Percentiles rank a stretch among this genome's conserved stretches.
Conservation (phyloP, 371 early-diverging fungal species). For the Smittium culicis region DNA sequence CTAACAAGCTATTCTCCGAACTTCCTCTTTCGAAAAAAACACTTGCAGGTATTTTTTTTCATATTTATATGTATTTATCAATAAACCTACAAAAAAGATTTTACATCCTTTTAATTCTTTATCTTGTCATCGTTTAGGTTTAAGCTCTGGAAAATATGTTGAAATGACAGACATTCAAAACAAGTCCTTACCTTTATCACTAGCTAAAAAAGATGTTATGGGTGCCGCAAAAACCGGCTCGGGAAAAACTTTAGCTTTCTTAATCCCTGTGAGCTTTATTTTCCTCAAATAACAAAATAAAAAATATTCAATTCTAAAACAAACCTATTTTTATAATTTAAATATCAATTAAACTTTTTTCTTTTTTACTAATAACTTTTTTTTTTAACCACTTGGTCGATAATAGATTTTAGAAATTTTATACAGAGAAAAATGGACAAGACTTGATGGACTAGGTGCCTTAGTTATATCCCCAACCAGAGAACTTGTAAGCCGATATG, state of each 20-base stretch:
- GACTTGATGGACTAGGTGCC: slow-evolving; percentile 75
- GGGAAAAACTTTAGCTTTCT: slow-evolving; percentile 96
- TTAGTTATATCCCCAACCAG: slow-evolving; percentile 97
- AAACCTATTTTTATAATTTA: too few relatives aligned
- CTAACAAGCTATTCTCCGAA: slow-evolving; percentile 37
- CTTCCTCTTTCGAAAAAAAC: slow-evolving; percentile 56
- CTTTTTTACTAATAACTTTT: too few relatives aligned
- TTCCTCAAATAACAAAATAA: too few relatives aligned
- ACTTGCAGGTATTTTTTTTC: slow-evolving; percentile 30
- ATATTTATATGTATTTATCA: not conserved
- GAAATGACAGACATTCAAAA: slow-evolving; percentile 96
- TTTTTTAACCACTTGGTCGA: too few relatives aligned
- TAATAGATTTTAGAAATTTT: slow-evolving; percentile 62
- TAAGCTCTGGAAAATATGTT: slow-evolving; percentile 43
- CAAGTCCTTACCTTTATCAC: slow-evolving; percentile 74
- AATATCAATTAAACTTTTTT: too few relatives aligned
- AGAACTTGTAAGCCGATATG: slow-evolving; percentile 50
- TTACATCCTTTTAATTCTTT: too few relatives aligned
- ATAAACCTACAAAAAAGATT: too few relatives aligned
- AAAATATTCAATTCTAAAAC: too few relatives aligned
- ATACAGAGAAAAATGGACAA: slow-evolving; percentile 68
- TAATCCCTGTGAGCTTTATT: slow-evolving; percentile 50
- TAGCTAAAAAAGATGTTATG: slow-evolving; percentile 79
- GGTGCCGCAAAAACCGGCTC: slow-evolving; percentile 99
- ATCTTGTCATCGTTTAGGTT: too few relatives aligned